Evolutionary conservation across 495 filamentous ascomycete genomes (phyloP).

Genomic region (Aspergillus ellipticus): DNA sequence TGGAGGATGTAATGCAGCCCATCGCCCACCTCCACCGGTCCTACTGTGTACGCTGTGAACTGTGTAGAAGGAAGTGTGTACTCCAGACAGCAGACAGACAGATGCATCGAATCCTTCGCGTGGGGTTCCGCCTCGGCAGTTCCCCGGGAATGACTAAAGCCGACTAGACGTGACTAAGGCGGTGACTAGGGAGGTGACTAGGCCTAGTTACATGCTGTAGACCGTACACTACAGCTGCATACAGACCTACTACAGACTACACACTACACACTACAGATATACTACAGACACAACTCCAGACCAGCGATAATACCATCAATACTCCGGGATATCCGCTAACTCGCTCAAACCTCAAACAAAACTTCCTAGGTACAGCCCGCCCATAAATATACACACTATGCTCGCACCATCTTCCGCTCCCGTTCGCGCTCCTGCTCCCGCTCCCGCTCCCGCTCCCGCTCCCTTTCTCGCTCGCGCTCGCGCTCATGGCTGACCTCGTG

Average conservation of each 20-base stretch:
- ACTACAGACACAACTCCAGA: neutral
- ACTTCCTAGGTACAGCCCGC: slow-evolving; percentile 2
- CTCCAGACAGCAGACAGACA: no score
- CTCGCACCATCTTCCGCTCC: slow-evolving; percentile 22
- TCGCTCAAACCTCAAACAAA: slow-evolving; percentile 20
- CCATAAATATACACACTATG: slow-evolving; percentile 12
- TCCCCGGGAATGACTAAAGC: neutral
- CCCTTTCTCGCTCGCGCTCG: slow-evolving; percentile 18
- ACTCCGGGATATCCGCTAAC: slow-evolving; percentile 27
- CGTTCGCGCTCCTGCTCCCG: slow-evolving; percentile 31
- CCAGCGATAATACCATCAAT: slow-evolving; percentile 21
- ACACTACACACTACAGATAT: neutral
- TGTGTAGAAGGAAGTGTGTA: no score
- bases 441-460: slow-evolving; percentile 20
- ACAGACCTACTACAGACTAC: neutral
- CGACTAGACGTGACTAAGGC: neutral
- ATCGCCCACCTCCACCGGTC: no score
- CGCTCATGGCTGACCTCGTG: slow-evolving; percentile 17
- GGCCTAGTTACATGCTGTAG: no score
- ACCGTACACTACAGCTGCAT: no score
- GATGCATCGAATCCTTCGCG: neutral
- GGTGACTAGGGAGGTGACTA: no score
- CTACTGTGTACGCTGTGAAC: no score
- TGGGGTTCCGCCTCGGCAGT: neutral
- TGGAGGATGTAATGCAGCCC: no score